Evolutionary conservation across 441 rosid species (phyloP), one percentile per base, ranked within the genome.

Genomic region (Populus hybrid): DNA sequence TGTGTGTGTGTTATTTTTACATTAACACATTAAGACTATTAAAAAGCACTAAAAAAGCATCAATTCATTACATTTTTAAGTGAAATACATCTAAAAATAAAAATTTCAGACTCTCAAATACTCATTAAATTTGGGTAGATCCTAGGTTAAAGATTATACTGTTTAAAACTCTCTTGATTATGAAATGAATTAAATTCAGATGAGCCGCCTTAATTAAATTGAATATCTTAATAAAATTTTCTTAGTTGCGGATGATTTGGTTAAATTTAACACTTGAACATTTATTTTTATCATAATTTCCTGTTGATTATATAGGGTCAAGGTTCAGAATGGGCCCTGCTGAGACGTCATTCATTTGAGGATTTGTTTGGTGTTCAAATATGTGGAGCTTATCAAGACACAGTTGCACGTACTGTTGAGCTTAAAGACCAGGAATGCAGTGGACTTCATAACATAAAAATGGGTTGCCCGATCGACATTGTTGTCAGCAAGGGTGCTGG

Each of bases 391-490:
- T 87, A 81, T 81, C 93, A 94, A 26, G 98, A 95, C 79, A 93
- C 95, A 26, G 86, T 92, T 28, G 75, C 98, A 30, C 91, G 89
- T 6, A 80, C 92, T 6, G 91, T 93, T 79, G 97, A 95, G 81
- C 97, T 95, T 42, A 91, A 90, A 82, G 93, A 90, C 68, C 84
- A 85, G 80, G 93, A 92, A 80, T 95, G 97, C 80, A 0, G 90
- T 93, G 72, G 97, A 95, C 80, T 95, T 95, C 83, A 91, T 93
- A 97, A 95, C 81, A 93, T 95, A 53, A 93, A 95, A 76, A 95
- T 95, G 99, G 98, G 99, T 6, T 95, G 97, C 81, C 98, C 99
- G 1, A 92, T 95, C 81, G 95, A 95, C 69, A 82, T 91, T 81
- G 97, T 93, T 82, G 95, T 92, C 28, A 91, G 82, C 86, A 93